Evolutionary conservation across 2,329 filamentous ascomycete species (phyloP).

Genomic region (Lasiodiplodia citricola): DNA sequence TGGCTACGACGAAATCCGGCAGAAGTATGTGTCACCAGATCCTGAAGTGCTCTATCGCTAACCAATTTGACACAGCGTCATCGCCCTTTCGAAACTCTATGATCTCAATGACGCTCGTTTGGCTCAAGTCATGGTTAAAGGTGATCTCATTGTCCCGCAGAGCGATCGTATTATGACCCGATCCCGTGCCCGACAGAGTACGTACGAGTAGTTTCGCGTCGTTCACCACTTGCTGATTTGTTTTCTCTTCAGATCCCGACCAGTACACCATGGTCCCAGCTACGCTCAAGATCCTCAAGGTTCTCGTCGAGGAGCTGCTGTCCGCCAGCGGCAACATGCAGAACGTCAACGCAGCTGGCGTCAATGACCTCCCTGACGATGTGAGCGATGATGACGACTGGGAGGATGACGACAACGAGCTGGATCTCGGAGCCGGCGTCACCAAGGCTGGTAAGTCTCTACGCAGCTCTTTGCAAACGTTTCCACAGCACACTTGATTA

Average conservation of each 20-base stretch:
- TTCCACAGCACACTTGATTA: constrained; percentile 8
- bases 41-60: constrained; percentile 28
- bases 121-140: constrained; percentile 81
- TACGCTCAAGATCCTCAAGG: constrained; percentile 93
- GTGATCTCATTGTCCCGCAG: constrained; percentile 82
- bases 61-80: constrained; percentile 64
- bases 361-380: constrained; percentile 67
- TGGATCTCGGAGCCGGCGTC: constrained; percentile 68
- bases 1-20: constrained; percentile 96
- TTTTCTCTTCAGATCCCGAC: constrained; percentile 69
- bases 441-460: constrained; percentile 45
- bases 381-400: constrained; percentile 78
- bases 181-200: constrained; percentile 84
- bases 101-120: constrained; percentile 83
- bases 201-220: constrained; percentile 35
- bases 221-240: constrained; percentile 7
- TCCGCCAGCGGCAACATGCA: constrained; percentile 63
- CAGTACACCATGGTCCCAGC: constrained; percentile 87
- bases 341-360: constrained; percentile 60
- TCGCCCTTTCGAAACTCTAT: constrained; percentile 90
- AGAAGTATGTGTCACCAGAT: constrained; percentile 71
- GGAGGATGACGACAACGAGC: constrained; percentile 80
- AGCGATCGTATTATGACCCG: constrained; percentile 91
- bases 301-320: constrained; percentile 88
- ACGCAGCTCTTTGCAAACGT: constrained; percentile 25